Evolutionary conservation across 139 green algal species (phyloP), one percentile per base, ranked within the genome.

Genomic region (Chlamydomonas applanata): DNA sequence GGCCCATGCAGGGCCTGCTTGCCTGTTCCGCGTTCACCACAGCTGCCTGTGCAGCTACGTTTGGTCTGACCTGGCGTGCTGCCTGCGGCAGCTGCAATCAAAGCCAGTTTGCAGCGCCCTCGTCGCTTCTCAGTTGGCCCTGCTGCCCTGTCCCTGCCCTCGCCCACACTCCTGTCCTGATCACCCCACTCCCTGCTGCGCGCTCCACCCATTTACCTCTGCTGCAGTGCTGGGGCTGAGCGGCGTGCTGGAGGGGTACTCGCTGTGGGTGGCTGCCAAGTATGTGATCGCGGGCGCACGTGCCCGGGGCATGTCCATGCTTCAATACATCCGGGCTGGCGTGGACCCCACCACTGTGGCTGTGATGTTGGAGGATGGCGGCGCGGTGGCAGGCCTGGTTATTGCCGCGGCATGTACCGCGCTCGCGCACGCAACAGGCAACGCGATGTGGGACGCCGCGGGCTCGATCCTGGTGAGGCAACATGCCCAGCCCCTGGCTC

Each of bases 351-450:
- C 94, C 57, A 89, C 90, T 24, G 85, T 94, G 56, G 92, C 92
- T 4, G 91, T 98, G 33, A 81, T 98, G 84, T 75, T 93, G 80
- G 94, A 98, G 79, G 94, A 98, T 54, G 85, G 83, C 22, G 73
- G 73, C 20, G 78, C 78, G 19, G 70, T 79, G 19, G 25, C 73
- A 16, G 78, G 78, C 16, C 64, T 83, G 36, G 14, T 46, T 30
- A 79, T 79, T 53, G 77, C 78, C 77, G 79, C 30, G 0, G 73
- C 27, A 7, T 82, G 77, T 35, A 86, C 81, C 9, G 76, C 69
- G 0, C 44, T 86, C 22, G 57, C 73, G 1, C 76, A 83, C 24
- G 45, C 34, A 11, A 86, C 81, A 19, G 90, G 89, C 35, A 86
- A 87, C 20, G 69, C 84, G n/a, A 72, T 93, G 35, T 97, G 86